Base-by-base conservation (phyloP, 1,139 yeast genomes). In the Pichia sp. region DNA sequence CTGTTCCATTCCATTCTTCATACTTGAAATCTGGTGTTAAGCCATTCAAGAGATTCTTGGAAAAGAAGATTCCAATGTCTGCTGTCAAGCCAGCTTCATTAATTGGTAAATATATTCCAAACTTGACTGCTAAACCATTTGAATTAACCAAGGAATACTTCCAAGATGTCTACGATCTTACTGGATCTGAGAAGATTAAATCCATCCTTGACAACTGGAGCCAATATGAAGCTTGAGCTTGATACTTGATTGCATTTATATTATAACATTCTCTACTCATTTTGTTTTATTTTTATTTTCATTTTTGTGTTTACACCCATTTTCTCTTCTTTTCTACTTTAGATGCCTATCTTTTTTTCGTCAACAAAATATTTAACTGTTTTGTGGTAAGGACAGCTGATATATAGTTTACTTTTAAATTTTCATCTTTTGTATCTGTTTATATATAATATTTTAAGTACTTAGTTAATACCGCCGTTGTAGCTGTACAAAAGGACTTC, bases 1-100 rank as follows among this genome's bases (percentile, higher is more conserved):
- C 96, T 29, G 99, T 92, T 62, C 99, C 99, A 51, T 92, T 92
- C 97, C 98, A 94, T 71, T 88, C 97, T 38, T 84, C 95, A 34
- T 92, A 94, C 73, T 77, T 92, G 72, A 85, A 92, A 77, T 85
- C 94, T 51, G 99, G 99, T 69, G 99, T 92, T 52, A 90, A 88
- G 70, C 98, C 98, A 59, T 92, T 92, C 88, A 90, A 92, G 75
- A 85, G 92, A 71, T 94, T 92, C 81, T 77, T 92, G 72, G 81
- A 83, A 65, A 92, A 88, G 83, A 92, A 92, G 79, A 85, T 92
- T 62, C 85, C 95, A 55, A 86, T 85, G 72, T 85, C 87, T 55
- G 95, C 96, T 44, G 94, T 92, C 56, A 90, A 92, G 72, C 95
- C 96, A 51, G 85, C 92, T 52, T 87, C 87, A 65, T 77, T 92